phyloP scores from a whole-genome alignment of 345 rosid genomes.

The Arabis alpina region DNA sequence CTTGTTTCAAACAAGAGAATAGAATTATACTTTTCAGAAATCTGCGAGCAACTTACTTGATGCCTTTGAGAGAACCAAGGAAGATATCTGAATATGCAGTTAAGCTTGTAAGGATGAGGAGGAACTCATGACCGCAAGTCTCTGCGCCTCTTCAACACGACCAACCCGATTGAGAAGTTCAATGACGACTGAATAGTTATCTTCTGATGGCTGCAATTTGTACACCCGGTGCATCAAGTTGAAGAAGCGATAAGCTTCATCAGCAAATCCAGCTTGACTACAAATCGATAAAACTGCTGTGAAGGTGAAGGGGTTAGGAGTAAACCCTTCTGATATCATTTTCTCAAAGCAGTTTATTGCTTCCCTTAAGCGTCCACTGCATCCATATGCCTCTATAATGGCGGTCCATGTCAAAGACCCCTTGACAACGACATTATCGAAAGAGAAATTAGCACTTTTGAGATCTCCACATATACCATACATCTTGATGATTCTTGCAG shows the following conservation, averaged over 20 bases:
- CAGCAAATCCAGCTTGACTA: constrained; percentile 68
- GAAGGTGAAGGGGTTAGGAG: constrained; percentile 73
- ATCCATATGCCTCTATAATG: constrained; percentile 68
- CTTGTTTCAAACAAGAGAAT: constrained; percentile 6
- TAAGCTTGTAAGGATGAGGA: constrained; percentile 31
- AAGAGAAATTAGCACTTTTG: constrained; percentile 54
- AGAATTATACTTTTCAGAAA: constrained; percentile 8
- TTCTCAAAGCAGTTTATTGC: constrained; percentile 60
- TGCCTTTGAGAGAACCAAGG: constrained; percentile 24
- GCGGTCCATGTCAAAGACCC: constrained; percentile 87
- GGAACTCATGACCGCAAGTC: constrained; percentile 46
- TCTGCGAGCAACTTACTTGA: constrained; percentile 31
- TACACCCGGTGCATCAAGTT: constrained; percentile 54
- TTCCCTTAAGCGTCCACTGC: constrained; percentile 47
- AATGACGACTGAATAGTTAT: constrained; percentile 48
- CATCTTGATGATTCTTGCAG: constrained; percentile 71
- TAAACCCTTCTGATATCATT: constrained; percentile 64
- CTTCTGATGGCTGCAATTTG: constrained; percentile 53
- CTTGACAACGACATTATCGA: constrained; percentile 60
- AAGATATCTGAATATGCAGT: constrained; percentile 19
- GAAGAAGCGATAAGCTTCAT: constrained; percentile 63
- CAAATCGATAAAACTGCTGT: constrained; percentile 65
- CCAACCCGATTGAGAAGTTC: constrained; percentile 54
- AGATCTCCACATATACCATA: constrained; percentile 66
- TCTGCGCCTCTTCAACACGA: constrained; percentile 52